Evolutionary conservation across 2,329 filamentous ascomycete genomes (phyloP), one percentile per base, ranked within the genome.

Genomic region (Xylariaceae sp.): DNA sequence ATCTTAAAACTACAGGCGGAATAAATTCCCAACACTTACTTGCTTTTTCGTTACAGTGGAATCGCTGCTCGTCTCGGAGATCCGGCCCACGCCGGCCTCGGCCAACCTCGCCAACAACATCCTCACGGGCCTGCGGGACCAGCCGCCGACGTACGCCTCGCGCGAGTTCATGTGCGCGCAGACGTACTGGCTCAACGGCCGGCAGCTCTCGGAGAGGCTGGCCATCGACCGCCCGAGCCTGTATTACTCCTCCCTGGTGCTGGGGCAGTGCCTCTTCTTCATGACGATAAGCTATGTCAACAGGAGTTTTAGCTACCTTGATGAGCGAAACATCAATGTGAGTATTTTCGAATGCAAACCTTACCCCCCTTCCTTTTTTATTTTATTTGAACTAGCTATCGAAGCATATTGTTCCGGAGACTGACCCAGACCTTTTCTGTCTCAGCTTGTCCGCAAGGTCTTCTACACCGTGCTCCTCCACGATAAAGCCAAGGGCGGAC

Each of bases 21-120:
- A n/a, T n/a, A n/a, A n/a, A n/a, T n/a, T n/a, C n/a, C n/a, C n/a
- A n/a, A n/a, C n/a, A n/a, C n/a, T n/a, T n/a, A n/a, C n/a, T n/a
- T n/a, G n/a, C n/a, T n/a, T n/a, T n/a, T n/a, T n/a, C n/a, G n/a
- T n/a, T n/a, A n/a, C n/a, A n/a, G n/a, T 91, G 82, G 88, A 92
- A 61, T 82, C 81, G 0, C 73, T 92, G 1, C 69, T 90, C 15
- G 72, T 82, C 23, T 79, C 85, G 23, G 89, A 92, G 68, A 79
- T 92, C 16, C 67, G 81, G 21, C 89, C 89, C 0, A 85, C 82
- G 0, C 72, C 78, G 0, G 87, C 81, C 16, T 86, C 82, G 0
- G 78, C 78, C 39, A 76, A 86, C 6, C 76, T 93, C 21, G 87
- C 87, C 3, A 87, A 88, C 69, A 93, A 92, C 66, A 87, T 92